phyloP scores from a whole-genome alignment of 164 flowering plant species.

The Annona cherimola region DNA sequence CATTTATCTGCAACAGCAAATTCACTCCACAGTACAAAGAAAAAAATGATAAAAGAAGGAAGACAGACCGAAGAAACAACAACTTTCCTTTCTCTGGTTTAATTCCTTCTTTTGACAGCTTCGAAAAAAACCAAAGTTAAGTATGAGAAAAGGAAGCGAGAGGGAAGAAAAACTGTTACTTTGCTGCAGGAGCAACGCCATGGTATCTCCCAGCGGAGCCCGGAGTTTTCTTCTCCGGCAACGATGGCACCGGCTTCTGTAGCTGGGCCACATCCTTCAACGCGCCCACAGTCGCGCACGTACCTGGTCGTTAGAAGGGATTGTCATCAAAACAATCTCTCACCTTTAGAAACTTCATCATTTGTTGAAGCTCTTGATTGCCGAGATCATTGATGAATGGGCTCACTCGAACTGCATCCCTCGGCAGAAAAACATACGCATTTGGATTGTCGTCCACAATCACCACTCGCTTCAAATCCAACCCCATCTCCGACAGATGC shows the following conservation, averaged over 20 bases:
- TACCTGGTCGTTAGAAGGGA: too few relatives aligned
- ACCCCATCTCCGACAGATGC: too few relatives aligned
- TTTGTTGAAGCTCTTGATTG: too few relatives aligned
- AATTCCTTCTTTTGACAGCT: too few relatives aligned
- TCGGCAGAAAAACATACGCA: too few relatives aligned
- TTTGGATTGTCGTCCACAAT: too few relatives aligned
- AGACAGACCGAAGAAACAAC: not conserved
- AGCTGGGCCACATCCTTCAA: slow-evolving; percentile 29
- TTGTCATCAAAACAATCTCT: too few relatives aligned
- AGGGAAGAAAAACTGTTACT: slow-evolving; percentile 30
- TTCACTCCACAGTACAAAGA: not conserved
- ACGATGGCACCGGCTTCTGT: slow-evolving; percentile 28
- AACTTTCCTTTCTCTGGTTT: not conserved
- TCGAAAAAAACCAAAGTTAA: not conserved
- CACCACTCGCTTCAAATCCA: too few relatives aligned
- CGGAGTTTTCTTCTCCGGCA: slow-evolving; percentile 50
- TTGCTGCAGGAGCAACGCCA: slow-evolving; percentile 48
- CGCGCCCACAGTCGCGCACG: slow-evolving; percentile 13
- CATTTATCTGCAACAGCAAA: not conserved
- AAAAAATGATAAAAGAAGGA: not conserved
- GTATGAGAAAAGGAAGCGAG: not conserved
- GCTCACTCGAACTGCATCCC: too few relatives aligned
- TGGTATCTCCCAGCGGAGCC: slow-evolving; percentile 35
- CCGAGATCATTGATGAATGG: too few relatives aligned
- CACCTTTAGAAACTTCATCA: too few relatives aligned